Evolutionary conservation across 2,329 filamentous ascomycete genomes (phyloP).

Genomic region (Aspergillus thermomutatus): DNA sequence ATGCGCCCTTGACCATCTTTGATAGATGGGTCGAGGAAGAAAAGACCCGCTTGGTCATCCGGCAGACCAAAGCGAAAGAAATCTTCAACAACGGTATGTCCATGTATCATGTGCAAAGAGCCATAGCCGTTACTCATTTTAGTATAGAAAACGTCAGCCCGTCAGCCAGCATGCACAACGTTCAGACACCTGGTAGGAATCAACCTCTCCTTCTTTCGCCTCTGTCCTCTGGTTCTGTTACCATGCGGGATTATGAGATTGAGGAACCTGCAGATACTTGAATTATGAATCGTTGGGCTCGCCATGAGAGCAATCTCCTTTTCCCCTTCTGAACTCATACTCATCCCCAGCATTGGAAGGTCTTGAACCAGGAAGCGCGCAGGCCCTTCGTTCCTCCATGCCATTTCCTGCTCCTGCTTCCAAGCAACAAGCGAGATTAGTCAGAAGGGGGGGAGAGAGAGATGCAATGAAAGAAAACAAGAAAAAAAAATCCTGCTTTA

Average conservation of each 20-base stretch:
- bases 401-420: background rate
- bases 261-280: slow-evolving; percentile 30
- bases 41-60: slow-evolving; percentile 33
- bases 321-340: background rate
- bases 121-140: slow-evolving; percentile 6
- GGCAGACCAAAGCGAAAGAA: slow-evolving; percentile 36
- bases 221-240: slow-evolving; percentile 22
- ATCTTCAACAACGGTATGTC: slow-evolving; percentile 32
- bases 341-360: background rate
- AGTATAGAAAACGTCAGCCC: background rate
- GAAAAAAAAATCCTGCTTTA: background rate
- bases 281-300: background rate
- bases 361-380: background rate
- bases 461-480: background rate
- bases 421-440: background rate
- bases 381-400: background rate
- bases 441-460: background rate
- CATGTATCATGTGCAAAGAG: slow-evolving; percentile 4
- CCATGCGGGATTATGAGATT: slow-evolving; percentile 36
- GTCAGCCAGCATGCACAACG: slow-evolving; percentile 23
- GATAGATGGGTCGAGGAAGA: slow-evolving; percentile 61
- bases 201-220: slow-evolving; percentile 28
- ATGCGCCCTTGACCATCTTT: slow-evolving; percentile 54
- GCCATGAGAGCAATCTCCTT: background rate
- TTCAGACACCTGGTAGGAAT: slow-evolving; percentile 30